Base-by-base conservation (phyloP, 2,329 filamentous ascomycete genomes). In the Dactylellina leptospora region DNA sequence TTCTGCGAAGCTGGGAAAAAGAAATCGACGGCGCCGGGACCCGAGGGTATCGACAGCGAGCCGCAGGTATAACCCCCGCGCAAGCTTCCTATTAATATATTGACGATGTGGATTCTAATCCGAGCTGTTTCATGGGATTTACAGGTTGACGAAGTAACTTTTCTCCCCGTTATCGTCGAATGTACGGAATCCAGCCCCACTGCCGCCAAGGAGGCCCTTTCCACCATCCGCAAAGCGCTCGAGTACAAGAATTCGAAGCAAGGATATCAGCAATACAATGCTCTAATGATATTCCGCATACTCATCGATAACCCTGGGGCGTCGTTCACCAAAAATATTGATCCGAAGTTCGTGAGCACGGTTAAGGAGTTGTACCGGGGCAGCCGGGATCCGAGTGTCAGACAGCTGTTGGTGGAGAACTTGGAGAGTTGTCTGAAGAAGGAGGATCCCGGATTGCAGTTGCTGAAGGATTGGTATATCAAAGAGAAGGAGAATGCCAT, bases 261-360 rank as follows among this genome's bases (percentile, higher is more conserved):
- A 47, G 83, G 91, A 8, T 87, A 90, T 76, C 87, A 88, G 76
- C 93, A 97, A 80, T 97, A 97, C 84, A 97, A 97, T 81, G 90
- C 92, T 74, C 88, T 97, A 77, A 97, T 97, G 95, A 85, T 99
- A 62, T 84, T 96, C 76, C 89, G 93, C 73, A 99, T 99, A 77
- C 83, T 99, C 75, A 85, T 88, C 76, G 93, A 97, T 80, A 97
- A 99, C 79, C 95, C 95, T 0, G 93, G 93, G 27, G 85, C 85
- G 58, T 92, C 88, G 1, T 99, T 99, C 78, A 96, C 93, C n/a
- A 86, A 90, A 75, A 93, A 96, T 79, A 80, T 97, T 42, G 93
- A 97, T 80, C 85, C 88, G 78, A 91, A 91, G 77, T 97, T 97
- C 78, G 86, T 90, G 58, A 85, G 89, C 42, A 87, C 87, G 0